Conservation (phyloP, 1,139 yeast species). For the Candida tunisiensis region DNA sequence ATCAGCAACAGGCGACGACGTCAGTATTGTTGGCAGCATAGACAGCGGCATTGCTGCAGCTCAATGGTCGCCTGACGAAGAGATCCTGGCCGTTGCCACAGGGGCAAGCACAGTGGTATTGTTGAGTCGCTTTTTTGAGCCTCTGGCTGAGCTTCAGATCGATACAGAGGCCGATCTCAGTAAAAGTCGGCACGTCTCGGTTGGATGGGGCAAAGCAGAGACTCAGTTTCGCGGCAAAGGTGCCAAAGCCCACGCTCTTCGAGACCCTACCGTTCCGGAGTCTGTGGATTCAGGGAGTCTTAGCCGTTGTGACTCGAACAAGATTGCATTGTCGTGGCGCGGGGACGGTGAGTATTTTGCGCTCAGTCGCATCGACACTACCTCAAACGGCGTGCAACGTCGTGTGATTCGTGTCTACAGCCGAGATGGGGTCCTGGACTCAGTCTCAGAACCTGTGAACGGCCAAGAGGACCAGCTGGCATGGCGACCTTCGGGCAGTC, state of each 20-base stretch:
- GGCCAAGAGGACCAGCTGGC: slow-evolving; percentile 55
- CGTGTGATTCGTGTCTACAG: slow-evolving; percentile 74
- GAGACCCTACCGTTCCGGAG: slow-evolving; percentile 88
- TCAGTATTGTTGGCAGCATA: slow-evolving; percentile 53
- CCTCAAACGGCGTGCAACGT: slow-evolving; percentile 30
- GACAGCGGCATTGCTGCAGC: slow-evolving; percentile 66
- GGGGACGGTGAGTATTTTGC: slow-evolving; percentile 86
- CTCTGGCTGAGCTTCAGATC: slow-evolving; percentile 48
- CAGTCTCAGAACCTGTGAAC: slow-evolving; percentile 85
- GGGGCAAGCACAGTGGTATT: slow-evolving; percentile 39
- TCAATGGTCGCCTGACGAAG: slow-evolving; percentile 86
- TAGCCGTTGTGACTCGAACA: slow-evolving; percentile 25
- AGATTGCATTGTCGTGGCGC: slow-evolving; percentile 62
- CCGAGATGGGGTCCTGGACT: slow-evolving; percentile 56
- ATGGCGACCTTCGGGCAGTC: slow-evolving; percentile 87
- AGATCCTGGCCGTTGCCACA: slow-evolving; percentile 49
- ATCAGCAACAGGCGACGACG: slow-evolving; percentile 5
- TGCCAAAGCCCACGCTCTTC: slow-evolving; percentile 50
- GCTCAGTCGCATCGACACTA: slow-evolving; percentile 42
- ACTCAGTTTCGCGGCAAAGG: slow-evolving; percentile 96
- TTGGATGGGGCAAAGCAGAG: slow-evolving; percentile 97
- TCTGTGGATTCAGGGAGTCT: slow-evolving; percentile 46
- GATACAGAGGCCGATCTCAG: slow-evolving; percentile 37
- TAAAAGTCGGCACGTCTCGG: slow-evolving; percentile 75
- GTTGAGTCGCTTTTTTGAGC: slow-evolving; percentile 66